These are phyloP conservation scores for Cinnamomum chago DNA, from an alignment of 164 flowering plant species.

Conservation along the genomic window DNA sequence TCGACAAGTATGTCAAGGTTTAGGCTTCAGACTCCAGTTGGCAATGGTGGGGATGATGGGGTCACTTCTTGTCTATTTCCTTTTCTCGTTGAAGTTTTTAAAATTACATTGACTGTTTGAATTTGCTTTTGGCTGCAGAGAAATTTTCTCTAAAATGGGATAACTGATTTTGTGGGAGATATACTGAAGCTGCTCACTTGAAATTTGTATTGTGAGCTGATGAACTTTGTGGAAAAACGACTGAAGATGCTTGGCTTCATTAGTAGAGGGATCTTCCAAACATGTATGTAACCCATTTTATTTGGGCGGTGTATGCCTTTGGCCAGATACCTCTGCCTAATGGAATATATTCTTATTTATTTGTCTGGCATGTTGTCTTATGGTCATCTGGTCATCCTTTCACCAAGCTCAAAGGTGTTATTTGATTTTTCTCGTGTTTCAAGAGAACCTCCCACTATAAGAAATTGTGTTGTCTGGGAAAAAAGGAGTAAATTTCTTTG, in stretches of 20 bases:
- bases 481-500: neutral
- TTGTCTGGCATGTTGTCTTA: conserved; percentile 5
- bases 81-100: neutral
- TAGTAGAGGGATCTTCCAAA: conserved; percentile 10
- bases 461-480: neutral
- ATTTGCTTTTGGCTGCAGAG: conserved; percentile 3
- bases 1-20: conserved; percentile 70
- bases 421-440: neutral
- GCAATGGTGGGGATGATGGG: conserved; percentile 9
- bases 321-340: neutral
- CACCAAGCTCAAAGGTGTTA: neutral
- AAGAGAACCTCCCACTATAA: neutral
- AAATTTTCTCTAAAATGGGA: neutral
- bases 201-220: neutral
- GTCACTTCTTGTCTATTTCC: conserved; percentile 3
- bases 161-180: neutral
- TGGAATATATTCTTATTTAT: neutral
- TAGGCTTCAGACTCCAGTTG: conserved; percentile 2
- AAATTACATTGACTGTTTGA: neutral
- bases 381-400: neutral
- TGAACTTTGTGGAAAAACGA: conserved; percentile 6
- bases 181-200: neutral
- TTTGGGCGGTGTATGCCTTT: conserved; percentile 1
- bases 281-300: conserved; percentile 21
- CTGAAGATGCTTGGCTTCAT: conserved; percentile 9